Percentiles rank a stretch among this genome's conserved stretches.
phyloP scores from a whole-genome alignment of 2,329 filamentous ascomycete species.

The Pseudogymnoascus sp. region DNA sequence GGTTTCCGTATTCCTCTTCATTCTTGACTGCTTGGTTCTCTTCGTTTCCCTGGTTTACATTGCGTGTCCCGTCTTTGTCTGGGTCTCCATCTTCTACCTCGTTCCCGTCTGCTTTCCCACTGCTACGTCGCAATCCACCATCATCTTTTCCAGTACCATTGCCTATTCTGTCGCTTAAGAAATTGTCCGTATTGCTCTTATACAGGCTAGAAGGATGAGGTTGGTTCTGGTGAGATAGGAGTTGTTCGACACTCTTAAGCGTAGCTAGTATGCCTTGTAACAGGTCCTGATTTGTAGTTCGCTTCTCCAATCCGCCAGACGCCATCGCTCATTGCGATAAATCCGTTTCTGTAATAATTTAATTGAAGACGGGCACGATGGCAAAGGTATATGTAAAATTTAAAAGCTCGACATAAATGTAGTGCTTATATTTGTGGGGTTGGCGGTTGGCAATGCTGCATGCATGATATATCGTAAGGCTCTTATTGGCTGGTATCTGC shows the following conservation, averaged over 20 bases:
- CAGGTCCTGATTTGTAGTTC: neutral
- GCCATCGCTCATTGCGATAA: neutral
- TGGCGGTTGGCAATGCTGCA: neutral
- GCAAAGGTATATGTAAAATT: too few species aligned
- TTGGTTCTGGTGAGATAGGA: neutral
- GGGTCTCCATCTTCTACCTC: neutral
- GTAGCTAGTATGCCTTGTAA: neutral
- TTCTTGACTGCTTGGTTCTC: neutral
- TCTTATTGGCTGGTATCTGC: neutral
- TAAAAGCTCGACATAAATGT: neutral
- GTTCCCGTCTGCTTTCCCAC: neutral
- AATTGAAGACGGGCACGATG: neutral
- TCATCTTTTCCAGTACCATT: neutral
- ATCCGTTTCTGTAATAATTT: neutral
- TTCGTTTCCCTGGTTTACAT: neutral
- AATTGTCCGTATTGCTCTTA: neutral
- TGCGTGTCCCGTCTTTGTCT: neutral
- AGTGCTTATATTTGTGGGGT: neutral
- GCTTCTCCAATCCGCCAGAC: too few species aligned
- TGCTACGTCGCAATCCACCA: neutral
- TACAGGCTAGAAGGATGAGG: neutral
- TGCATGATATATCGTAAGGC: neutral
- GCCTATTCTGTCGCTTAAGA: too few species aligned
- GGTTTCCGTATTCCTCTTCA: neutral
- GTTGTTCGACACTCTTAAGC: neutral